These are phyloP conservation scores for Chloranthus sessilifolius DNA, from an alignment of 164 flowering plant species.

Conservation along the genomic window DNA sequence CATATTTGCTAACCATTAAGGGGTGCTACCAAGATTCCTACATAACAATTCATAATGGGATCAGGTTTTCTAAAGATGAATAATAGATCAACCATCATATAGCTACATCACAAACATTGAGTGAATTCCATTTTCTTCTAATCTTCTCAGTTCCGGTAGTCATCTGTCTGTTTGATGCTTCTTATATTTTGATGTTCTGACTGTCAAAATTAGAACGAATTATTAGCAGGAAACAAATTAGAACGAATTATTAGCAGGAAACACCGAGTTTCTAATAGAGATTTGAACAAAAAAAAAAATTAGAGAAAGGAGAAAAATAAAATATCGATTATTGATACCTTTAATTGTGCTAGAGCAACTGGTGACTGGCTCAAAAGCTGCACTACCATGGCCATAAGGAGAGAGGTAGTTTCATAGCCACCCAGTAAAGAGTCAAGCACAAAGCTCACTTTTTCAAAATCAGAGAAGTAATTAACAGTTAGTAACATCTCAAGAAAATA, in stretches of 20 bases:
- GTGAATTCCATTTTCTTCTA: conserved; percentile 56
- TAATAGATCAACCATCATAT: too few relatives aligned
- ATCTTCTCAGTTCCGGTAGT: conserved; percentile 50
- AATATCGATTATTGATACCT: conserved; percentile 28
- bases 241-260: too few relatives aligned
- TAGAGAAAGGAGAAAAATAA: too few relatives aligned
- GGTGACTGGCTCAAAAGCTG: conserved; percentile 42
- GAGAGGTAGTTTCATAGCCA: conserved; percentile 67
- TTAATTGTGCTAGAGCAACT: conserved; percentile 37
- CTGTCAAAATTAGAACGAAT: conserved; percentile 18
- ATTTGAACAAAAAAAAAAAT: too few relatives aligned
- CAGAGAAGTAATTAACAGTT: conserved; percentile 35
- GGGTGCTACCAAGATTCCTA: too few relatives aligned
- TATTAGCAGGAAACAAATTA: not conserved
- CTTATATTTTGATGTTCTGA: conserved; percentile 42
- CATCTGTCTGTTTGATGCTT: conserved; percentile 35
- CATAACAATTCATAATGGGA: too few relatives aligned
- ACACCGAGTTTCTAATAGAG: too few relatives aligned
- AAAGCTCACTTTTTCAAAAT: conserved; percentile 60
- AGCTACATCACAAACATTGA: too few relatives aligned
- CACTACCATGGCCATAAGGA: conserved; percentile 46
- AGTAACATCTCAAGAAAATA: conserved; percentile 52
- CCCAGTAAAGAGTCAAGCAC: conserved; percentile 54
- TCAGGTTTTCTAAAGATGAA: too few relatives aligned
- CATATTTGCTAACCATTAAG: too few relatives aligned